Evolutionary conservation across 345 rosid species (phyloP).

Genomic region (Erucastrum elatum): DNA sequence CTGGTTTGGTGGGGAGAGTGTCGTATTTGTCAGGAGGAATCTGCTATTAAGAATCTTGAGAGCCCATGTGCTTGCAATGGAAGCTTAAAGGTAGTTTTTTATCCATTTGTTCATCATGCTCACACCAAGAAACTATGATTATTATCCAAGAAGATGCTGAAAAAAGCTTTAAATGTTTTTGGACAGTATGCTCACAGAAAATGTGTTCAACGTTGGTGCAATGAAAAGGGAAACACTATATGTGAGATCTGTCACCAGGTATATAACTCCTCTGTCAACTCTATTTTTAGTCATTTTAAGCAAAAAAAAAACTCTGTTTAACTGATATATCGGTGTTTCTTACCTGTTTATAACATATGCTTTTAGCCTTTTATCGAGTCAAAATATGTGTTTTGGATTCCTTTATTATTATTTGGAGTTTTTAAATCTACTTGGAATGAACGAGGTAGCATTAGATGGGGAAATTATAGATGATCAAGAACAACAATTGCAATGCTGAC

Average conservation of each 20-base stretch:
- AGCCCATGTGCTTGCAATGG: constrained; percentile 90
- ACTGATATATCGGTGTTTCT: too few species aligned
- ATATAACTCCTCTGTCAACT: constrained; percentile 8
- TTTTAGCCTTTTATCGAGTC: too few species aligned
- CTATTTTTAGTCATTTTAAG: background rate
- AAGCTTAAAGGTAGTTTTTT: constrained; percentile 65
- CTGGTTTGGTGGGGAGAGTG: constrained; percentile 69
- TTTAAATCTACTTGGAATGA: too few species aligned
- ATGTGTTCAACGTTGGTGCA: constrained; percentile 97
- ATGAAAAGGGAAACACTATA: constrained; percentile 80
- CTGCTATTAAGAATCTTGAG: constrained; percentile 66
- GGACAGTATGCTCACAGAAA: constrained; percentile 82
- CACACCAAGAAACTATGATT: background rate
- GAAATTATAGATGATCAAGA: background rate
- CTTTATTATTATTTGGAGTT: too few species aligned
- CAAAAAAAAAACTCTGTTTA: too few species aligned
- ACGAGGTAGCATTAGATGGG: background rate
- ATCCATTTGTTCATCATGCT: background rate
- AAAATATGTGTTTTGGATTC: too few species aligned
- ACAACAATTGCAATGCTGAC: background rate
- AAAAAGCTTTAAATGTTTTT: background rate
- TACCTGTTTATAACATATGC: too few species aligned
- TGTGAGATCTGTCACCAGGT: constrained; percentile 99
- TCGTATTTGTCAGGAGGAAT: constrained; percentile 98
- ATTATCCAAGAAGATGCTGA: background rate